phyloP scores from a whole-genome alignment of 2,329 filamentous ascomycete genomes.

The Paecilomyces fulvus region DNA sequence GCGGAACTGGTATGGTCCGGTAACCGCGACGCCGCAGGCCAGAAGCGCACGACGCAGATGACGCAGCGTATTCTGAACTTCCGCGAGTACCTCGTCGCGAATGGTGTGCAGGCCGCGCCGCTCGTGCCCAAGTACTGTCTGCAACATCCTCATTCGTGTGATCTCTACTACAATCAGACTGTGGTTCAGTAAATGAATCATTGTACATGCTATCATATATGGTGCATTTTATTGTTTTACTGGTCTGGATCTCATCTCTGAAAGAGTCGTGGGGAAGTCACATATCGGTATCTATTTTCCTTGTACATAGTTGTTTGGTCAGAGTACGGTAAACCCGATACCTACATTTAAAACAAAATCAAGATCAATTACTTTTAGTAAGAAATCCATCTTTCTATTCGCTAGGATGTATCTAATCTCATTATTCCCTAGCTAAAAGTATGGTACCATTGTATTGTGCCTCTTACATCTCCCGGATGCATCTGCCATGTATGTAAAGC shows the following conservation, averaged over 20 bases:
- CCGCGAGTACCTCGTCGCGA: constrained; percentile 50
- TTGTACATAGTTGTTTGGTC: background rate
- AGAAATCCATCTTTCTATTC: no score
- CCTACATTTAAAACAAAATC: no score
- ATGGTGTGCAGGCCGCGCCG: constrained; percentile 42
- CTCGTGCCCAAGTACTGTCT: constrained; percentile 51
- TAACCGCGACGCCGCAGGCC: constrained; percentile 41
- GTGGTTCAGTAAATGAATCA: constrained; percentile 10
- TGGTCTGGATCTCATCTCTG: background rate
- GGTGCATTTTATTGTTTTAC: background rate
- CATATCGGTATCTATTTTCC: background rate
- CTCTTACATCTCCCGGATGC: no score
- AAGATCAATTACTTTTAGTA: no score
- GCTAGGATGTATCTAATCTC: no score
- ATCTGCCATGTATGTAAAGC: no score
- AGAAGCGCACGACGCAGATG: constrained; percentile 45
- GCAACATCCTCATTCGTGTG: constrained; percentile 50
- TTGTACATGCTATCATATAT: background rate
- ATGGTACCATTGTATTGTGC: no score
- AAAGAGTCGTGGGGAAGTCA: background rate
- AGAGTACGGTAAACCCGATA: no score
- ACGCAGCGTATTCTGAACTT: constrained; percentile 53
- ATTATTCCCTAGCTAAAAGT: no score
- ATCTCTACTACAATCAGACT: constrained; percentile 46
- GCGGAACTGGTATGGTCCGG: constrained; percentile 50